Evolutionary conservation across 2,329 filamentous ascomycete species (phyloP), one percentile per base, ranked within the genome.

Genomic region (Falciphora oryzae): DNA sequence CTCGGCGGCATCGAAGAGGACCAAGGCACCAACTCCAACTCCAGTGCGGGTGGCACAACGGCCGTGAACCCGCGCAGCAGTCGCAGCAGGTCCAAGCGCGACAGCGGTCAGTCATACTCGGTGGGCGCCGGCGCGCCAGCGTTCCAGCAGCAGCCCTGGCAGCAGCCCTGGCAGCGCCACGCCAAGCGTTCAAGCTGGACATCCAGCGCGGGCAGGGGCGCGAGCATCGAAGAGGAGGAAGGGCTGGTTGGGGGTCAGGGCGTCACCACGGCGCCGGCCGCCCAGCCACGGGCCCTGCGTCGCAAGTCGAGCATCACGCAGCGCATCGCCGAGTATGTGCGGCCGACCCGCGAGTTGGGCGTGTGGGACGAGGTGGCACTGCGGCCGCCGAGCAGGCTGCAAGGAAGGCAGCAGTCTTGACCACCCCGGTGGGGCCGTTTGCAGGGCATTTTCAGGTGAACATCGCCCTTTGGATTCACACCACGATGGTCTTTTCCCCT

Each of bases 281-380:
- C 25, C 4, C 66, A 65, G 16, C 64, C 62, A 32, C 63, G 63
- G 35, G 65, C 64, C 18, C 63, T 73, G 57, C 67, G 67, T 57
- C 68, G 68, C 50, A 71, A 74, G 66, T 65, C 65, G 11, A 74
- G 72, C 64, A 66, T 74, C n/a, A 81, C 76, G 65, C 80, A 85
- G 69, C 67, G 66, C 35, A 82, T 88, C 59, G 80, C 81, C 11
- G 82, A 86, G 56, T 74, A 74, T n/a, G 72, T 74, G 50, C 68
- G 69, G 31, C 72, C 72, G 58, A 59, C 69, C 32, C 64, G 68
- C 28, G 65, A 66, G 14, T 57, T 14, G 59, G 59, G 14, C 59
- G 59, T 8, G 44, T n/a, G 44, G 44, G 22, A 18, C 32, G n/a
- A 18, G 25, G 31, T 6, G 35, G 22, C 22, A 2, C 16, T 6